A percentile compares a stretch with the other conserved stretches of the same genome.
Conservation (phyloP, 1,284 basidiomycete genomes). For the Macrocystidia cucumis region DNA sequence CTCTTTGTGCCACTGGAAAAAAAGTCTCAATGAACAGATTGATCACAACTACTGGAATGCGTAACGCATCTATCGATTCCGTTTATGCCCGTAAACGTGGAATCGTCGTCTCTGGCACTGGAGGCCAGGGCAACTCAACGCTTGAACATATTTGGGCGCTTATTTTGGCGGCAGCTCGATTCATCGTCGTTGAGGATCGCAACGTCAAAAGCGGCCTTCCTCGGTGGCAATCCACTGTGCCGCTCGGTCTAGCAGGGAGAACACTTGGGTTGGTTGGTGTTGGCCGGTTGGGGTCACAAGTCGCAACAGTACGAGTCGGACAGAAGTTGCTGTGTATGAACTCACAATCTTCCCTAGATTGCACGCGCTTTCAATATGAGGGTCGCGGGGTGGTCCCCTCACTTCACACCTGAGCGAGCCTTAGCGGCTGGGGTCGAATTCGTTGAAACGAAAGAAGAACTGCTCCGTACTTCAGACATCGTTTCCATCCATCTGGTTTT, state of each 20-base stretch:
- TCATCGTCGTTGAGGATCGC: slow-evolving; percentile 42
- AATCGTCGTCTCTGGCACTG: slow-evolving; percentile 51
- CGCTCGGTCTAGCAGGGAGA: slow-evolving; percentile 43
- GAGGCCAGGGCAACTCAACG: slow-evolving; percentile 35
- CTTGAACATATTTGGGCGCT: slow-evolving; percentile 64
- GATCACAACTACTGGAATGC: slow-evolving; percentile 49
- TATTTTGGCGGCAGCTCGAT: slow-evolving; percentile 46
- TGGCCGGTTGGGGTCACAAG: slow-evolving; percentile 43
- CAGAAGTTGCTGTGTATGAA: too few species aligned
- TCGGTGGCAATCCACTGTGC: slow-evolving; percentile 49
- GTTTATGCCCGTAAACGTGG: slow-evolving; percentile 39
- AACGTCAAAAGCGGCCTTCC: slow-evolving; percentile 39
- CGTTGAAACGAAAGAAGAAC: slow-evolving; percentile 39
- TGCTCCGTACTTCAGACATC: slow-evolving; percentile 47
- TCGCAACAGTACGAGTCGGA: slow-evolving; percentile 39
- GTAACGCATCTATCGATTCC: slow-evolving; percentile 44
- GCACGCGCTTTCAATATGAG: slow-evolving; percentile 53
- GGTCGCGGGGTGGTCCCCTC: slow-evolving; percentile 56
- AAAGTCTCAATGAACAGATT: slow-evolving; percentile 20
- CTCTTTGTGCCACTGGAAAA: slow-evolving; percentile 1
- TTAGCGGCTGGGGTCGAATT: slow-evolving; percentile 41
- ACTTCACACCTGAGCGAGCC: slow-evolving; percentile 52
- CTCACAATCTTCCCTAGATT: slow-evolving; percentile 26
- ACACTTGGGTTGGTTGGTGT: slow-evolving; percentile 55
- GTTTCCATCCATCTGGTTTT: slow-evolving; percentile 55